Conservation (phyloP, 2,329 filamentous ascomycete species). For the Epicoccum sorghinum region DNA sequence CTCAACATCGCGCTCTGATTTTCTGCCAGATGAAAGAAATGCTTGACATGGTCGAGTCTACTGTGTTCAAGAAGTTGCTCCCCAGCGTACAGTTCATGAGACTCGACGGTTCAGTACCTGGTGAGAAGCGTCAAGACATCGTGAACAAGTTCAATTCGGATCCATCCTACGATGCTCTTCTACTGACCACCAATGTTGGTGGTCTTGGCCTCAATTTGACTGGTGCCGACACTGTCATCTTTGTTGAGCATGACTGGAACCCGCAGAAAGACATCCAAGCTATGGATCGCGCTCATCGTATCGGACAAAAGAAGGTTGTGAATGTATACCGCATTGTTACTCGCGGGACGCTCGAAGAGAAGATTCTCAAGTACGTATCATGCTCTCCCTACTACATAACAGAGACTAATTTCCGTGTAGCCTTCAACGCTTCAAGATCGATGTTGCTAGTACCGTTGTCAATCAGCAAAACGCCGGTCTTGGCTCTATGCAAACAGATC, state of each 20-base stretch:
- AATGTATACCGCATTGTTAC: conserved; percentile 98
- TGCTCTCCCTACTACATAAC: background rate
- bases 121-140: conserved; percentile 92
- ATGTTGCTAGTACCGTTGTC: conserved; percentile 96
- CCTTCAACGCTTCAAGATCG: conserved; percentile 98
- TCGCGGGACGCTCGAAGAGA: conserved; percentile 93
- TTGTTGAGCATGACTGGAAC: conserved; percentile 99
- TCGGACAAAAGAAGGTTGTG: conserved; percentile 99
- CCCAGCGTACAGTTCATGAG: conserved; percentile 91
- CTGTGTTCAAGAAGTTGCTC: conserved; percentile 88
- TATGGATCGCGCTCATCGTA: conserved; percentile 97
- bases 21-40: conserved; percentile 99
- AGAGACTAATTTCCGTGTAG: conserved; percentile 52
- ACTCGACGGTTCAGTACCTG: conserved; percentile 92
- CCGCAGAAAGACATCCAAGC: conserved; percentile 98
- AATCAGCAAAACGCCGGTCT: conserved; percentile 98
- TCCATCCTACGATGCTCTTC: conserved; percentile 90
- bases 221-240: conserved; percentile 97
- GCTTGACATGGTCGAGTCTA: conserved; percentile 97
- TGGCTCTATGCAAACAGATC: conserved; percentile 96
- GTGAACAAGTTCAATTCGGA: conserved; percentile 99
- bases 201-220: conserved; percentile 94
- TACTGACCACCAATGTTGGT: conserved; percentile 93
- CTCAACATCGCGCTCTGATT: conserved; percentile 91
- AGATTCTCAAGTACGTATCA: conserved; percentile 77